Base-by-base conservation (phyloP, 352 stramenopile genomes). In the Elongisporangium undulatum region DNA sequence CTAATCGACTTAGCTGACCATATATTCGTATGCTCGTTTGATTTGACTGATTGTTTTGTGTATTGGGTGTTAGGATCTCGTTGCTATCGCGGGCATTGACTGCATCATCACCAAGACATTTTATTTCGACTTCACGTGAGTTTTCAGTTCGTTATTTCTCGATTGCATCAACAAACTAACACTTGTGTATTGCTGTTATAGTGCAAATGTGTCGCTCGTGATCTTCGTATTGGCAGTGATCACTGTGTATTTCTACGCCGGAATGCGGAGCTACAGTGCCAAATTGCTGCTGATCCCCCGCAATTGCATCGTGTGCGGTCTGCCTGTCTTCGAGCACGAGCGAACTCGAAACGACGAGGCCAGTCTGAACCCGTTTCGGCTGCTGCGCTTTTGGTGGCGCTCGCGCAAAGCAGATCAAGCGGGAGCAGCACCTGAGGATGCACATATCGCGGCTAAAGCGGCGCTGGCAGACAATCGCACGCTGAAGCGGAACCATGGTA, bases 51-150 rank as follows among this genome's bases (percentile, higher is more conserved):
- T 41, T n/a, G 7, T 52, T 55, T 29, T 8, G 39, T 56, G 1
- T 38, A 52, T n/a, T 53, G 24, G 23, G 3, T 17, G 34, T 22
- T 68, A 92, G 82, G 82, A 92, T 62, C 57, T 92, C 8, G 79
- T 90, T 7, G 71, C 79, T 0, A 84, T 92, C 23, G 82, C 80
- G 19, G 80, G 82, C 15, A 77, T 92, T 38, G 82, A 90, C 62
- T 92, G 82, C 22, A 71, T 92, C 13, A 69, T 92, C 58, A 74
- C 69, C n/a, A 89, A 78, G 53, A 89, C 65, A 1, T 92, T 81
- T 49, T 92, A 90, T 65, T 90, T 90, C 38, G 77, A 89, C 41
- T 90, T 92, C 48, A 83, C 72, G 82, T 92, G 56, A 50, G 76
- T 70, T 45, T 23, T 19, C 21, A 15, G 2, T 12, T 29, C 4